A percentile compares a stretch with the other conserved stretches of the same genome.
Conservation (phyloP, 768 basidiomycete genomes). For the Termitomyces eurrhizus region DNA sequence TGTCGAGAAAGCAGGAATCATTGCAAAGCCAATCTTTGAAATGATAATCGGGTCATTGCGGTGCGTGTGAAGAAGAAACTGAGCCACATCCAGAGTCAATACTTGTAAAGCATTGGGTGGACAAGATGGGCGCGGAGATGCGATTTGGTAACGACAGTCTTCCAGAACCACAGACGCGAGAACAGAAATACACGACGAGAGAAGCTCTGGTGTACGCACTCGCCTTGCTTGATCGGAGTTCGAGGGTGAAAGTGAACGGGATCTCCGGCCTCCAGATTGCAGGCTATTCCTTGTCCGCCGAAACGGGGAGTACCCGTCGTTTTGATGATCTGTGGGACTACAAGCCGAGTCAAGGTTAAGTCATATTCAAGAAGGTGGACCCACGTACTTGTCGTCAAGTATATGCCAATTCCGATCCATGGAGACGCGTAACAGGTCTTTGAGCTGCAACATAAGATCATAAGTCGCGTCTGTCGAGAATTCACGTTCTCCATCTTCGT, state of each 20-base stretch:
- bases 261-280: conserved; percentile 37
- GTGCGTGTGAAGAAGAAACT: conserved; percentile 56
- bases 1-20: conserved; percentile 73
- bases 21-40: conserved; percentile 59
- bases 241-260: conserved; percentile 57
- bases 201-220: conserved; percentile 45
- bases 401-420: conserved; percentile 58
- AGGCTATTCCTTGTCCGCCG: conserved; percentile 41
- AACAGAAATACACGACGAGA: conserved; percentile 55
- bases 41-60: conserved; percentile 46
- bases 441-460: conserved; percentile 58
- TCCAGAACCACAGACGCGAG: conserved; percentile 63
- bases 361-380: neutral
- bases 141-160: conserved; percentile 67
- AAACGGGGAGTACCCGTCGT: conserved; percentile 33
- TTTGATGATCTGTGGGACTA: conserved; percentile 13
- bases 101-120: conserved; percentile 80
- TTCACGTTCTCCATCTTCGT: conserved; percentile 38
- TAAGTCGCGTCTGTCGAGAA: conserved; percentile 69
- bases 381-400: conserved; percentile 48
- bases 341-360: neutral
- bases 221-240: conserved; percentile 25
- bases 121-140: conserved; percentile 53
- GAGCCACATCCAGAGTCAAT: conserved; percentile 66
- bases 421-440: conserved; percentile 55